Evolutionary conservation across 495 filamentous ascomycete species (phyloP).

Genomic region (Penicillium bovifimosum): DNA sequence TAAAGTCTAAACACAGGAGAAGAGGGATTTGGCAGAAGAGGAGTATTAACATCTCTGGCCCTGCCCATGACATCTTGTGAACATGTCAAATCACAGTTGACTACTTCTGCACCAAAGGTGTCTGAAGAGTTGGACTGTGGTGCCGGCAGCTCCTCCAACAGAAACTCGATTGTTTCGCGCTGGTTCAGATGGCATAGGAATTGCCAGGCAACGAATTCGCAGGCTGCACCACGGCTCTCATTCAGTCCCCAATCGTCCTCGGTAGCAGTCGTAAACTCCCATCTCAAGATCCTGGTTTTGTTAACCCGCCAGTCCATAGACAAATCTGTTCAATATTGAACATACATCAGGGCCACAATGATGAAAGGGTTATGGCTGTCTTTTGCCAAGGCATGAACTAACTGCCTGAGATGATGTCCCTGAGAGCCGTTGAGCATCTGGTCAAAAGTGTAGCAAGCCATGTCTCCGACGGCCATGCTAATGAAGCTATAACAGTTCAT

Average conservation of each 20-base stretch:
- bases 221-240: constrained; percentile 73
- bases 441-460: constrained; percentile 65
- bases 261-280: constrained; percentile 57
- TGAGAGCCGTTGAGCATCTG: constrained; percentile 64
- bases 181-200: constrained; percentile 76
- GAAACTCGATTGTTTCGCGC: constrained; percentile 73
- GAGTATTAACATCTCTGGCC: constrained; percentile 22
- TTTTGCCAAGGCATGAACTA: constrained; percentile 61
- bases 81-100: constrained; percentile 11
- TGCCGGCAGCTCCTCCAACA: constrained; percentile 70
- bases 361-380: constrained; percentile 67
- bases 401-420: constrained; percentile 55
- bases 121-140: constrained; percentile 15
- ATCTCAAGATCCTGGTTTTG: constrained; percentile 63
- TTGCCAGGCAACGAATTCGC: constrained; percentile 89
- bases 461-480: constrained; percentile 57
- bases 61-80: constrained; percentile 1
- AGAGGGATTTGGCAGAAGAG: constrained; percentile 20
- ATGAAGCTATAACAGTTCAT: constrained; percentile 8
- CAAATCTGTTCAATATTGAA: background rate
- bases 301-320: background rate
- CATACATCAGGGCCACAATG: constrained; percentile 74
- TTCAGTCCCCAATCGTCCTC: constrained; percentile 66
- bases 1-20: constrained; percentile 25
- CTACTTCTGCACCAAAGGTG: constrained; percentile 25